A percentile compares a stretch with the other conserved stretches of the same genome.
These are phyloP conservation scores for Salix arbutifolia DNA, from an alignment of 345 rosid genomes.

Conservation along the genomic window DNA sequence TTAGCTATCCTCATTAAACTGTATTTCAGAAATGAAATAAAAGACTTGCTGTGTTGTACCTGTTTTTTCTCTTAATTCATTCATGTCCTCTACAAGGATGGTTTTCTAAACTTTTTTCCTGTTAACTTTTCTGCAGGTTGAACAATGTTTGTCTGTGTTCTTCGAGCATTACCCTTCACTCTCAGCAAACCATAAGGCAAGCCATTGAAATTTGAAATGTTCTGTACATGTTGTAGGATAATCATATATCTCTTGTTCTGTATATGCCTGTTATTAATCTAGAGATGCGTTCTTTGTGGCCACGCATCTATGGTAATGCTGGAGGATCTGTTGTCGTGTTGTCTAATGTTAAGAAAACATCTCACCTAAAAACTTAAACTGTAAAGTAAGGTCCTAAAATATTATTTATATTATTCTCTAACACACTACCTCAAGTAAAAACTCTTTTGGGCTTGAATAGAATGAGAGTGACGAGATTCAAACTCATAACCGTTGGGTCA, in stretches of 20 bases:
- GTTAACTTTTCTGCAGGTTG: conserved; percentile 47
- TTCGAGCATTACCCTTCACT: conserved; percentile 85
- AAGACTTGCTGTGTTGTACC: conserved; percentile 33
- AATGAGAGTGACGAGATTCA: no score
- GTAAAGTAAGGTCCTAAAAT: no score
- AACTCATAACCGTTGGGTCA: no score
- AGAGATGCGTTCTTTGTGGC: conserved; percentile 83
- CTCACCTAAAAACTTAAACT: no score
- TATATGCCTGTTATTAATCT: conserved; percentile 17
- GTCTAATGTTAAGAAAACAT: conserved; percentile 27
- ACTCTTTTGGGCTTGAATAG: no score
- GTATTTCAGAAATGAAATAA: conserved; percentile 73
- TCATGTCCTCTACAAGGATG: background rate
- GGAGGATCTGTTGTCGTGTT: conserved; percentile 57
- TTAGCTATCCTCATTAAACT: conserved; percentile 62
- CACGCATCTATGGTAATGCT: conserved; percentile 60
- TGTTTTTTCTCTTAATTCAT: background rate
- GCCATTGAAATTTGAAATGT: conserved; percentile 3
- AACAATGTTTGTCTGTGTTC: conserved; percentile 91
- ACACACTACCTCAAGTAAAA: no score
- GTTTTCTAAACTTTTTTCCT: conserved; percentile 14
- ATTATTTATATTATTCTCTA: no score
- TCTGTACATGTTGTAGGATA: background rate
- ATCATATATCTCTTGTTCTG: background rate
- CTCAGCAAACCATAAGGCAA: conserved; percentile 76